Percentiles rank a stretch among this genome's conserved stretches.
Conservation (phyloP, 1,284 basidiomycete genomes). For the Marasmius sp. region DNA sequence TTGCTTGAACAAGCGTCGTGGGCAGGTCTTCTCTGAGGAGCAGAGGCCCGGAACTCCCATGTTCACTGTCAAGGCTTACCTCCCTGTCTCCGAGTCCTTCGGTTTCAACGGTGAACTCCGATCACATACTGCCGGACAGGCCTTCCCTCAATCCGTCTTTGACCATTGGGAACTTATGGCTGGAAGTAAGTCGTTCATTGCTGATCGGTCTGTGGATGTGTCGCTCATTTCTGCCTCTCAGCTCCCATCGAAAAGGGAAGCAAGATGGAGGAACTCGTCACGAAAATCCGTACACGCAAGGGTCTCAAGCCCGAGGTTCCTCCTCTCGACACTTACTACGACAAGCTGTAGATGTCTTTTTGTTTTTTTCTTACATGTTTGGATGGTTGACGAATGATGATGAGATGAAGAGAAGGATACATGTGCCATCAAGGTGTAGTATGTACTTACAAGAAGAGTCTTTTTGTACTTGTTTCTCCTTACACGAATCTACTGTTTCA, state of each 20-base stretch:
- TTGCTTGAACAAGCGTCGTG: conserved; percentile 95
- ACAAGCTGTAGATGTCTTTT: conserved; percentile 63
- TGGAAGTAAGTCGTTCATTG: conserved; percentile 57
- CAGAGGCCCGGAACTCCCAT: conserved; percentile 97
- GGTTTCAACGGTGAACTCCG: conserved; percentile 98
- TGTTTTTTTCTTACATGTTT: not conserved
- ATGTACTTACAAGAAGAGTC: not conserved
- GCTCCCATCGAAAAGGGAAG: conserved; percentile 82
- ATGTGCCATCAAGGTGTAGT: not conserved
- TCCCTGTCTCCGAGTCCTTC: conserved; percentile 97
- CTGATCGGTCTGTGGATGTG: conserved; percentile 19
- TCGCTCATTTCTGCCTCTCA: conserved; percentile 24
- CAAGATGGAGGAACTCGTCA: conserved; percentile 89
- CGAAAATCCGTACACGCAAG: conserved; percentile 85
- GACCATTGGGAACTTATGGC: conserved; percentile 89
- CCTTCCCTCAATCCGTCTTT: conserved; percentile 96
- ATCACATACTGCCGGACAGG: conserved; percentile 92
- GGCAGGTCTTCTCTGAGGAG: conserved; percentile 98
- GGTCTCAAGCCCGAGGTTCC: conserved; percentile 95
- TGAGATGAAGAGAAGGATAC: not conserved
- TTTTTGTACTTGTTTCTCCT: not conserved
- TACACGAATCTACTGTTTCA: not conserved
- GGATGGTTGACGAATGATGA: not conserved
- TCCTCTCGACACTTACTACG: conserved; percentile 85
- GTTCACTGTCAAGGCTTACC: conserved; percentile 99